Conservation (phyloP, 495 filamentous ascomycete genomes). For the Aspergillus indologenus region DNA sequence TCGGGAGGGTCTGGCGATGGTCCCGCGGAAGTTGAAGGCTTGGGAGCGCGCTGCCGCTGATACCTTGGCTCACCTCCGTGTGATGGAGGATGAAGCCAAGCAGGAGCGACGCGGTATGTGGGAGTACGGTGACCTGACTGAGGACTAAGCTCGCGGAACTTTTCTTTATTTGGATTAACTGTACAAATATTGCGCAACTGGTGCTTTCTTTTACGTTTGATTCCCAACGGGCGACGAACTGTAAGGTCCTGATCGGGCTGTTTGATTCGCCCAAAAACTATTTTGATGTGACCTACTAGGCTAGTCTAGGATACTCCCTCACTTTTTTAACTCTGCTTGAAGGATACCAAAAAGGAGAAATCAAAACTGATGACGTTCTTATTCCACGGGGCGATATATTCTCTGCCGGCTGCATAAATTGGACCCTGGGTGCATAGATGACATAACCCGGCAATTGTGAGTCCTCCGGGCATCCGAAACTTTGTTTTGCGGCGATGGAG, state of each 20-base stretch:
- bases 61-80: slow-evolving; percentile 61
- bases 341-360: slow-evolving; percentile 1
- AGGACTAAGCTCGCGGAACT: slow-evolving; percentile 56
- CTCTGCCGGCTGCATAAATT: neutral
- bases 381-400: neutral
- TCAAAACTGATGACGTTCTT: neutral
- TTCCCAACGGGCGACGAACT: slow-evolving; percentile 4
- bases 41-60: slow-evolving; percentile 79
- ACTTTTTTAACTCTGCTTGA: neutral
- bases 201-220: slow-evolving; percentile 7
- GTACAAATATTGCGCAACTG: slow-evolving; percentile 14
- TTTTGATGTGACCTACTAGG: neutral
- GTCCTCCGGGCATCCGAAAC: neutral
- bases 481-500: neutral
- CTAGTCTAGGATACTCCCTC: slow-evolving; percentile 4
- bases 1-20: slow-evolving; percentile 80
- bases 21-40: slow-evolving; percentile 79
- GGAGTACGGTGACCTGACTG: slow-evolving; percentile 95
- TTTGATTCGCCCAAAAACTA: neutral
- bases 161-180: slow-evolving; percentile 10
- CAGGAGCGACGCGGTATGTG: slow-evolving; percentile 78
- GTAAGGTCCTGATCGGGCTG: neutral
- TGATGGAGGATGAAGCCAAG: slow-evolving; percentile 73
- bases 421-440: neutral
- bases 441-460: neutral